phyloP scores from a whole-genome alignment of 202 grass and related monocot species.

The Setaria italica region DNA sequence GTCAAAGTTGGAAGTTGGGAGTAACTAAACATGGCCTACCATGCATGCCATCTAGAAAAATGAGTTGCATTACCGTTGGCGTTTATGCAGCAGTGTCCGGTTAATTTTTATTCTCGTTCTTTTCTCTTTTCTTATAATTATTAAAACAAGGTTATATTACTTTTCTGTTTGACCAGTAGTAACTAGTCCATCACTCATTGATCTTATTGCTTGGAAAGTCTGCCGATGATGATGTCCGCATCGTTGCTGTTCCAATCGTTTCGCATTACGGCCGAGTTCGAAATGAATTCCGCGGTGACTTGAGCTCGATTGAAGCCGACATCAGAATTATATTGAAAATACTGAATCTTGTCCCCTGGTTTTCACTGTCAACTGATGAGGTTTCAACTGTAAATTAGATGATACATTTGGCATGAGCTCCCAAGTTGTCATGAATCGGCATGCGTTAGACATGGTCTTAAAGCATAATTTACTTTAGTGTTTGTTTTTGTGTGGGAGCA shows the following conservation, averaged over 20 bases:
- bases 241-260: conserved; percentile 40
- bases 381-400: conserved; percentile 25
- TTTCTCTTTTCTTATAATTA: not conserved
- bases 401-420: not conserved
- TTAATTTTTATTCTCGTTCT: not conserved
- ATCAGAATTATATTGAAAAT: conserved; percentile 11
- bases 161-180: conserved; percentile 28
- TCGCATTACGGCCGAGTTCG: conserved; percentile 31
- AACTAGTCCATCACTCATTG: not conserved
- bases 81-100: not conserved
- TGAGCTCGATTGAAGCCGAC: conserved; percentile 43
- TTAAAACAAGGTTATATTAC: not conserved
- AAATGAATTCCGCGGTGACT: conserved; percentile 45
- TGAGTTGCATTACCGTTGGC: not conserved
- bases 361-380: conserved; percentile 30
- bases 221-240: conserved; percentile 22
- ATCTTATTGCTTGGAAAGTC: conserved; percentile 23
- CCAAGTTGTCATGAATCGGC: not conserved
- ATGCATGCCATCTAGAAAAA: conserved; percentile 22
- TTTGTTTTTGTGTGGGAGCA: not conserved
- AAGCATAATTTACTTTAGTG: not conserved
- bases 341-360: not conserved
- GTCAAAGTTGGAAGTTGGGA: too few relatives aligned
- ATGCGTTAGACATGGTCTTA: conserved; percentile 19
- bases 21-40: too few relatives aligned